Evolutionary conservation across 2,329 filamentous ascomycete genomes (phyloP).

Genomic region (Xylariales sp.): DNA sequence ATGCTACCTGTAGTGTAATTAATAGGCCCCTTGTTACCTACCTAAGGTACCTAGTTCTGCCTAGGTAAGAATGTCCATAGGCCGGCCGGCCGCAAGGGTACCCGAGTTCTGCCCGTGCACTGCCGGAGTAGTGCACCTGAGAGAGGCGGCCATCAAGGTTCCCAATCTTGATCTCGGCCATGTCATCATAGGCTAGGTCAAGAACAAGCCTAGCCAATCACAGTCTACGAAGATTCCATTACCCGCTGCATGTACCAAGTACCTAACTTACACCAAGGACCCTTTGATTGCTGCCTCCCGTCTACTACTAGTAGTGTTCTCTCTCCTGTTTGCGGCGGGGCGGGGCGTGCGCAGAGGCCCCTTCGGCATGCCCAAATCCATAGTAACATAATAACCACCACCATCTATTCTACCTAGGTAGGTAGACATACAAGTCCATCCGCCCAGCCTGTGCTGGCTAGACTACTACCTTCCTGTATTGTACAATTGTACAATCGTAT

Average conservation of each 20-base stretch:
- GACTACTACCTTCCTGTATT: too few species aligned
- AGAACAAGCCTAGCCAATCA: conserved; percentile 40
- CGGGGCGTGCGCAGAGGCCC: neutral
- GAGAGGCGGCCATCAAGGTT: conserved; percentile 44
- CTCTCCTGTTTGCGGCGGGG: conserved; percentile 23
- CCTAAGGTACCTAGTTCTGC: too few species aligned
- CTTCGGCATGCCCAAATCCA: neutral
- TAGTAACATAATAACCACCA: neutral
- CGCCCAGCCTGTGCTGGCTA: neutral
- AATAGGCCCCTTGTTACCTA: too few species aligned
- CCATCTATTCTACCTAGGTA: too few species aligned
- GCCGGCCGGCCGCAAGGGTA: neutral
- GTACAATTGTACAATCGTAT: too few species aligned
- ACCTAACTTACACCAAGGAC: neutral
- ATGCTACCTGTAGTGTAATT: too few species aligned
- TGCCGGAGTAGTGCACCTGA: too few species aligned
- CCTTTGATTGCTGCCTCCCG: conserved; percentile 19
- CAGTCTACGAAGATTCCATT: conserved; percentile 29
- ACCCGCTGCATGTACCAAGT: conserved; percentile 1
- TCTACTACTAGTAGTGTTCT: too few species aligned
- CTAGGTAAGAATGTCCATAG: too few species aligned
- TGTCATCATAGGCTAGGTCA: conserved; percentile 37
- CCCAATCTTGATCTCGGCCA: conserved; percentile 39
- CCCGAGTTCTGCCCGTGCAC: neutral
- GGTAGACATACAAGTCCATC: neutral